phyloP scores from a whole-genome alignment of 306 rosid species.

The Begonia masoniana region DNA sequence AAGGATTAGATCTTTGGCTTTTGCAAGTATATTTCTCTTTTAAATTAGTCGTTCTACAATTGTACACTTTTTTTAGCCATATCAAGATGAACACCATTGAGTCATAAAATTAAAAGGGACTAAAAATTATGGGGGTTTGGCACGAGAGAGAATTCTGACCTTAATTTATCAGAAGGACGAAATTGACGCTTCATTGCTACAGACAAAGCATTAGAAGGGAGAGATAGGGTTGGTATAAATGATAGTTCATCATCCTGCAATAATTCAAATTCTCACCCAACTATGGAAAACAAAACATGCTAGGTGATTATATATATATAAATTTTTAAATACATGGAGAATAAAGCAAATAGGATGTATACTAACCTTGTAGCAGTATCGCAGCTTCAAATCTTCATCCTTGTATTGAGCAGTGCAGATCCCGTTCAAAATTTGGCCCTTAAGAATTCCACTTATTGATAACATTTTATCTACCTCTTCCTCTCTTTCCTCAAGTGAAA shows the following conservation, averaged over 20 bases:
- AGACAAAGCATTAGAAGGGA: constrained; percentile 76
- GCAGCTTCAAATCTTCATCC: constrained; percentile 57
- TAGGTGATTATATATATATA: background rate
- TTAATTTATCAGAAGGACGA: constrained; percentile 69
- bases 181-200: constrained; percentile 81
- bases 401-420: constrained; percentile 51
- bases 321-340: background rate
- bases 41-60: too few relatives aligned
- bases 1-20: too few relatives aligned
- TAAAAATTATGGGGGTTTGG: background rate
- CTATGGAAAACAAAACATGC: constrained; percentile 1
- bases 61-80: too few relatives aligned
- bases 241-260: constrained; percentile 82
- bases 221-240: constrained; percentile 55
- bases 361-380: constrained; percentile 63
- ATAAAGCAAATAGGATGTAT: background rate
- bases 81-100: too few relatives aligned
- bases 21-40: too few relatives aligned
- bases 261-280: constrained; percentile 9
- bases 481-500: constrained; percentile 55
- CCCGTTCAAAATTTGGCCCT: constrained; percentile 47
- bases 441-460: constrained; percentile 53
- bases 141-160: constrained; percentile 29
- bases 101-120: too few relatives aligned
- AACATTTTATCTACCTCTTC: constrained; percentile 34